Percentiles rank a stretch among this genome's conserved stretches.
phyloP scores from a whole-genome alignment of 2,329 filamentous ascomycete species.

The Diplodia scrobiculata region DNA sequence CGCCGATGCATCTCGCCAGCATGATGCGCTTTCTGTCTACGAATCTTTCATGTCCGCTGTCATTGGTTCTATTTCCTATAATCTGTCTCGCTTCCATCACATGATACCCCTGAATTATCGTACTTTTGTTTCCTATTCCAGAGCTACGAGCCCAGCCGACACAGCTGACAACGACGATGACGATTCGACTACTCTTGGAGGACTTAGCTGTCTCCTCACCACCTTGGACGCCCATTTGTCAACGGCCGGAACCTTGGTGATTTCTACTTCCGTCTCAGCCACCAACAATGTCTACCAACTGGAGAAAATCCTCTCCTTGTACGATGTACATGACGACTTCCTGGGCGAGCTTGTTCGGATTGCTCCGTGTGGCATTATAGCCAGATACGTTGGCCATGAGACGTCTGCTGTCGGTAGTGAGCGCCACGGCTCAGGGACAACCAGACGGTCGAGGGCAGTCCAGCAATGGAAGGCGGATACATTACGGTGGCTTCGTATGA shows the following conservation, averaged over 20 bases:
- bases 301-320: constrained; percentile 10
- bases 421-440: neutral
- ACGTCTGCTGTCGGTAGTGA: constrained; percentile 7
- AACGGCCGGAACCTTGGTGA: constrained; percentile 30
- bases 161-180: constrained; percentile 26
- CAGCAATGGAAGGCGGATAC: constrained; percentile 40
- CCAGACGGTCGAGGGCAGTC: constrained; percentile 6
- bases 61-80: constrained; percentile 41
- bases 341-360: constrained; percentile 26
- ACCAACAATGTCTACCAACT: constrained; percentile 17
- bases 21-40: constrained; percentile 42
- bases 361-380: constrained; percentile 22
- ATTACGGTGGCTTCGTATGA: constrained; percentile 41
- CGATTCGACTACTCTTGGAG: constrained; percentile 1
- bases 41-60: constrained; percentile 45
- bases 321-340: constrained; percentile 17
- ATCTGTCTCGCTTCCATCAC: constrained; percentile 39
- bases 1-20: constrained; percentile 34
- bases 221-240: constrained; percentile 30
- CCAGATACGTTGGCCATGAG: constrained; percentile 26
- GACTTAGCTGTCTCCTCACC: constrained; percentile 4
- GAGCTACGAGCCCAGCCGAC: constrained; percentile 29
- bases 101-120: constrained; percentile 44
- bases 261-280: constrained; percentile 29
- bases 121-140: constrained; percentile 40